Conservation (phyloP, 306 rosid species). For the Acacia melanoxylon region DNA sequence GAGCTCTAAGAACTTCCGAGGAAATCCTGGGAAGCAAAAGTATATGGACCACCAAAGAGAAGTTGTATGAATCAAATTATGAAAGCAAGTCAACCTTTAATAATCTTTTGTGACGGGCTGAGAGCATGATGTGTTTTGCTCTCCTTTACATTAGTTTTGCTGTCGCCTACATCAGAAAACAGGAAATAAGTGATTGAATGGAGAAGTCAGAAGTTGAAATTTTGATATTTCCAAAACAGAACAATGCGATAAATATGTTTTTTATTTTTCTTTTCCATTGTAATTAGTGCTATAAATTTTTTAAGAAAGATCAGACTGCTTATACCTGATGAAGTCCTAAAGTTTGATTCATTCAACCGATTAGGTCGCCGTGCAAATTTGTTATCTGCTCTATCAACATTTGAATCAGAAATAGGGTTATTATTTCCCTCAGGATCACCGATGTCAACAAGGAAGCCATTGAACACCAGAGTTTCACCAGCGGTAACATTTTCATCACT, state of each 20-base stretch:
- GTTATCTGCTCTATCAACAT: conserved; percentile 31
- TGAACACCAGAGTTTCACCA: conserved; percentile 50
- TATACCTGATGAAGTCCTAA: conserved; percentile 37
- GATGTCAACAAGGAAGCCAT: conserved; percentile 52
- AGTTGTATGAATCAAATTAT: background rate
- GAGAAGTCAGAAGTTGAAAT: background rate
- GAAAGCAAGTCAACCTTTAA: conserved; percentile 53
- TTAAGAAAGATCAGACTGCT: background rate
- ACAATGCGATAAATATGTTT: background rate
- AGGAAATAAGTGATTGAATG: background rate
- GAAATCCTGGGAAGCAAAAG: conserved; percentile 2
- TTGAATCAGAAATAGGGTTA: conserved; percentile 36
- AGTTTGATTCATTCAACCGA: conserved; percentile 17
- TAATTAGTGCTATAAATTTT: background rate
- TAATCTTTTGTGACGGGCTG: conserved; percentile 81
- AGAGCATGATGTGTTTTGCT: conserved; percentile 34
- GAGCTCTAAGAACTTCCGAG: conserved; percentile 4
- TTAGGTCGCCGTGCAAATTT: background rate
- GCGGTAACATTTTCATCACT: conserved; percentile 52
- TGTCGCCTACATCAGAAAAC: conserved; percentile 11
- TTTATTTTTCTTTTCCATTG: background rate
- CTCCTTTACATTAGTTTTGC: conserved; percentile 34
- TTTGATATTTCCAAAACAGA: background rate
- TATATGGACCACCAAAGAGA: conserved; percentile 2
- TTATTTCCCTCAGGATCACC: conserved; percentile 48